Evolutionary conservation across 2,329 filamentous ascomycete species (phyloP).

Genomic region (Arthrobotrys pseudoclavata): DNA sequence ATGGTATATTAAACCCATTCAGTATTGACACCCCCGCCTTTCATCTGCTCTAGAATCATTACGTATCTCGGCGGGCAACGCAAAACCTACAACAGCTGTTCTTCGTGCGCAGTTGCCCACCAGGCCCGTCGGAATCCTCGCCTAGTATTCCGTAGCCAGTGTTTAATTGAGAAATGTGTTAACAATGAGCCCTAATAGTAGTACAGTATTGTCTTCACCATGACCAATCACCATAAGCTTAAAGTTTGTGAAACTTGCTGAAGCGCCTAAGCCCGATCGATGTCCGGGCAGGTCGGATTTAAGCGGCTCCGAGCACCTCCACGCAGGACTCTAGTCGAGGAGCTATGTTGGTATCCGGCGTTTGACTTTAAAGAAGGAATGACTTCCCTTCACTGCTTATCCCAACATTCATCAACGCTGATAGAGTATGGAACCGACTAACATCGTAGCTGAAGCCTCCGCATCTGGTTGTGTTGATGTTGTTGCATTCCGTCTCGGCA

Average conservation of each 20-base stretch:
- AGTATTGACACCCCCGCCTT: background rate
- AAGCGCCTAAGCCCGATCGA: background rate
- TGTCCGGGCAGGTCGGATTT: too few relatives aligned
- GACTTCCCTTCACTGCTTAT: background rate
- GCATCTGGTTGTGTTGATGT: background rate
- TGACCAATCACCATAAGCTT: too few relatives aligned
- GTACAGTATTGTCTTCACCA: too few relatives aligned
- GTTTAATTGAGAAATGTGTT: background rate
- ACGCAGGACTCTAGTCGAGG: background rate
- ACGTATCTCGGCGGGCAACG: background rate
- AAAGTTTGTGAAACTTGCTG: too few relatives aligned
- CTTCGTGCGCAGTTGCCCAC: background rate
- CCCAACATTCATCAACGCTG: background rate
- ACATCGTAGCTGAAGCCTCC: background rate
- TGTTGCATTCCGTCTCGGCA: background rate
- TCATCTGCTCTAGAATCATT: background rate
- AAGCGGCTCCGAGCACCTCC: background rate
- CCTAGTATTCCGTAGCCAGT: background rate
- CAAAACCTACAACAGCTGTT: slow-evolving; percentile 1
- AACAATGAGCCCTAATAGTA: background rate
- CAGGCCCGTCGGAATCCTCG: background rate
- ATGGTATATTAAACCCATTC: background rate
- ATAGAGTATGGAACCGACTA: background rate
- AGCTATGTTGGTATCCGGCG: background rate
- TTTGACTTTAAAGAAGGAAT: background rate